These are phyloP conservation scores for Fraxinus quadrangulata DNA, from an alignment of 257 asterid species.

Conservation along the genomic window DNA sequence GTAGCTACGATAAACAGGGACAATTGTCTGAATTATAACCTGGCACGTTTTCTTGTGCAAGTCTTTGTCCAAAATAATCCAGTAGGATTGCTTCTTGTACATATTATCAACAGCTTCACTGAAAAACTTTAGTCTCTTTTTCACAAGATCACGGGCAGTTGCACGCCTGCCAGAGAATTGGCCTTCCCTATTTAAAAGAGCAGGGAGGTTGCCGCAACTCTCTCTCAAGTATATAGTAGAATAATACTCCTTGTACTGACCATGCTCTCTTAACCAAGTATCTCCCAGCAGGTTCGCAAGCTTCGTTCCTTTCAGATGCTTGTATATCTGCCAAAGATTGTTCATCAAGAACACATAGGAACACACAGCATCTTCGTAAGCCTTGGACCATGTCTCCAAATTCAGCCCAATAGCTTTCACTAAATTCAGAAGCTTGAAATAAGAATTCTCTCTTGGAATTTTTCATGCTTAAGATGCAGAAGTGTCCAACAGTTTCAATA, in stretches of 20 bases:
- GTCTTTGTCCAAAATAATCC: conserved; percentile 64
- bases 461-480: conserved; percentile 68
- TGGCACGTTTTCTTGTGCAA: conserved; percentile 59
- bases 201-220: conserved; percentile 73
- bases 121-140: conserved; percentile 71
- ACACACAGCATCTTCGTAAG: conserved; percentile 9
- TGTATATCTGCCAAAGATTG: not conserved
- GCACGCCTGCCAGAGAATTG: conserved; percentile 82
- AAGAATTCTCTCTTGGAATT: conserved; percentile 66
- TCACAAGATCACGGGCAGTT: conserved; percentile 79
- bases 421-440: conserved; percentile 45
- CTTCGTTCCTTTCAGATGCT: not conserved
- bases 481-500: conserved; percentile 72
- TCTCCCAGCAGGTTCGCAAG: conserved; percentile 24
- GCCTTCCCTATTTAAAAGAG: conserved; percentile 77
- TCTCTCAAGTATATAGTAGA: not conserved
- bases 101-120: conserved; percentile 73
- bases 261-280: conserved; percentile 24
- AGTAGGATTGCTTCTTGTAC: conserved; percentile 62
- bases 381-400: conserved; percentile 6
- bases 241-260: not conserved
- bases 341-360: conserved; percentile 32
- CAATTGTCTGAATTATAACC: conserved; percentile 58
- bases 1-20: conserved; percentile 87
- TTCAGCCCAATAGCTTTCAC: not conserved